These are phyloP conservation scores for Pleurotus djamor DNA, from an alignment of 768 basidiomycete genomes.

Conservation along the genomic window DNA sequence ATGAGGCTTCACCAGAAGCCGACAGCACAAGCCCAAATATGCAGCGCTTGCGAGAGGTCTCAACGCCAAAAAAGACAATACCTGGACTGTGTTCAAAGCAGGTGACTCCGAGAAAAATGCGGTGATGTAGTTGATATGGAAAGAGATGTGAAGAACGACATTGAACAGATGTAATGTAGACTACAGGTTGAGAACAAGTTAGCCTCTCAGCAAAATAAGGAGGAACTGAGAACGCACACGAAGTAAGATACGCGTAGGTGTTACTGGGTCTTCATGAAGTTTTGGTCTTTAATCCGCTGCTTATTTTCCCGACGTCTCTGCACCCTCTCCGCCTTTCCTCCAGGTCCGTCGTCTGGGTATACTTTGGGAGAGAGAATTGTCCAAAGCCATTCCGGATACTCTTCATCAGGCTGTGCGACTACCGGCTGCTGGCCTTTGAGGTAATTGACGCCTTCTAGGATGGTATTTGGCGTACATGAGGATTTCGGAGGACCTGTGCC, in stretches of 20 bases:
- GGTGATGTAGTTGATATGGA: too few relatives aligned
- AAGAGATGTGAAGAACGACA: too few relatives aligned
- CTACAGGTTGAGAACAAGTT: too few relatives aligned
- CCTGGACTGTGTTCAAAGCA: too few relatives aligned
- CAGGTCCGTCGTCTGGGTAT: conserved; percentile 69
- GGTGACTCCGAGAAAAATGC: too few relatives aligned
- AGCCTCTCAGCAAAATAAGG: background rate
- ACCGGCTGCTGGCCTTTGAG: conserved; percentile 81
- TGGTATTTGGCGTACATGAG: conserved; percentile 69
- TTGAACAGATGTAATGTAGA: too few relatives aligned
- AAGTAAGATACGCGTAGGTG: background rate
- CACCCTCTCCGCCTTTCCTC: conserved; percentile 61
- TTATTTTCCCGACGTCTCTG: conserved; percentile 60
- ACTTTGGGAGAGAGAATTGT: conserved; percentile 60
- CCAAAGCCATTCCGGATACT: conserved; percentile 93
- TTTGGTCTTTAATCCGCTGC: conserved; percentile 73
- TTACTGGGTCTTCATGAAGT: conserved; percentile 85
- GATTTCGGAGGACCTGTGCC: conserved; percentile 36
- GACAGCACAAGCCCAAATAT: too few relatives aligned
- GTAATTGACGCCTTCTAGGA: conserved; percentile 79
- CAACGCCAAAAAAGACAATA: too few relatives aligned
- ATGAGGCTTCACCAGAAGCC: background rate
- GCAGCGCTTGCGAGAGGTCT: too few relatives aligned
- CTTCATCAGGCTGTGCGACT: conserved; percentile 73
- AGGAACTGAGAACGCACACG: background rate